Evolutionary conservation across 192 early-diverging fungal species (phyloP), one percentile per base, ranked within the genome.

Genomic region (Backusella psychrophila): DNA sequence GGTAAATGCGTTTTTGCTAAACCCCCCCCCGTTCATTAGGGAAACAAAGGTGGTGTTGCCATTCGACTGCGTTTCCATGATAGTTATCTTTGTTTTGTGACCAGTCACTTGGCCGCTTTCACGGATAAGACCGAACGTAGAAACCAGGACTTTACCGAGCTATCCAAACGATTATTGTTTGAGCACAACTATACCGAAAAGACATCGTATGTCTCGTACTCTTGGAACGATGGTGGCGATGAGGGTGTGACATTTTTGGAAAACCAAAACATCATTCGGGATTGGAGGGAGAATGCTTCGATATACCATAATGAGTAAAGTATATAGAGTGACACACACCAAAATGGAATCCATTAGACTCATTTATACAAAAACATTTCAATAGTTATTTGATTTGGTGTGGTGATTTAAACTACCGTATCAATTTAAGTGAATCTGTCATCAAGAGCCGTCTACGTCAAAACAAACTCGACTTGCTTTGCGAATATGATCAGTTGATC

Each of bases 331-430:
- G 33, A 38, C 52, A 7, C 15, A 52, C 46, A 2, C 5, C 6
- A 66, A 72, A 23, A 34, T 2, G 3, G 3, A 33, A 3, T 33
- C 2, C 3, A 33, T 33, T 19, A 66, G 35, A 41, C 11, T 9
- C 11, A 41, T 11, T 41, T 11, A 41, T 41, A 41, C 7, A 41
- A 11, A 41, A 41, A 11, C 9, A 9, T 36, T 1, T 38, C 46
- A 33, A 3, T 42, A 70, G 92, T 72, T 91, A 94, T 80, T 83
- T 94, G 29, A 86, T 99, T 59, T 99, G 94, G 93, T 80, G 97
- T 17, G 98, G 98, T 33, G 98, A 99, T 80, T 79, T 99, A 71
- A 99, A 99, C 80, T 98, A 99, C 82, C 89, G 98, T 4, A 84
- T 99, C 38, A 83, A 84, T 5, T 73, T 96, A 0, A 80, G 90